phyloP scores from a whole-genome alignment of 2,329 filamentous ascomycete species.

The Monilinia vaccinii-corymbosi region DNA sequence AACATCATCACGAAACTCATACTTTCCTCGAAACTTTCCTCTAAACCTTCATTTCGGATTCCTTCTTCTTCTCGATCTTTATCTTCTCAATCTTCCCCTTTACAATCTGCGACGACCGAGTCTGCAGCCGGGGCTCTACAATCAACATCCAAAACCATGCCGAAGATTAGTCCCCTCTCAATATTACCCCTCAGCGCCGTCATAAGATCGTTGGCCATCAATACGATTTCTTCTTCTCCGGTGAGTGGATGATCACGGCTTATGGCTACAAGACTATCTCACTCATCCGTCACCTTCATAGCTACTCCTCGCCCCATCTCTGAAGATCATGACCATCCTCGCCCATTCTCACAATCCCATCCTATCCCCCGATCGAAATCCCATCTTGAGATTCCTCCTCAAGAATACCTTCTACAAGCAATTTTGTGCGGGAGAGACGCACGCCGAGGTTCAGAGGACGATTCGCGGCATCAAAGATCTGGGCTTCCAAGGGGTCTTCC shows the following conservation, averaged over 20 bases:
- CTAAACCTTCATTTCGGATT: too few species aligned
- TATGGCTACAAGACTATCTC: too few species aligned
- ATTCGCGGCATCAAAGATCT: constrained; percentile 58
- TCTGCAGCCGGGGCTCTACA: constrained; percentile 11
- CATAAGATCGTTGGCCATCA: constrained; percentile 60
- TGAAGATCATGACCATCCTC: constrained; percentile 58
- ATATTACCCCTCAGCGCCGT: constrained; percentile 58
- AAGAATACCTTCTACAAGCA: constrained; percentile 84
- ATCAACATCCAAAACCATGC: constrained; percentile 15
- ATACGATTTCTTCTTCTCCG: constrained; percentile 59
- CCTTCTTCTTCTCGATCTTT: constrained; percentile 12
- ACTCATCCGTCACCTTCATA: too few species aligned
- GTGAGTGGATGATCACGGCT: constrained; percentile 16
- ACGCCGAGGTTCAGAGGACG: constrained; percentile 56
- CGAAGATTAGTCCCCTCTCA: constrained; percentile 41
- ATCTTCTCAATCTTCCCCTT: constrained; percentile 21
- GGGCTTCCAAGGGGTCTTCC: constrained; percentile 75
- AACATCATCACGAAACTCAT: too few species aligned
- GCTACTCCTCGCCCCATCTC: constrained; percentile 59
- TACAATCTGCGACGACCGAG: constrained; percentile 11
- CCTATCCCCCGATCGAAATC: constrained; percentile 68
- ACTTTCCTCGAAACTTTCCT: too few species aligned
- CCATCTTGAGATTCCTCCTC: constrained; percentile 57
- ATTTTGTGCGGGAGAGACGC: constrained; percentile 78
- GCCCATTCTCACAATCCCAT: constrained; percentile 59